Conservation (phyloP, 2,329 filamentous ascomycete genomes). For the Apiospora rasikravindrae region DNA sequence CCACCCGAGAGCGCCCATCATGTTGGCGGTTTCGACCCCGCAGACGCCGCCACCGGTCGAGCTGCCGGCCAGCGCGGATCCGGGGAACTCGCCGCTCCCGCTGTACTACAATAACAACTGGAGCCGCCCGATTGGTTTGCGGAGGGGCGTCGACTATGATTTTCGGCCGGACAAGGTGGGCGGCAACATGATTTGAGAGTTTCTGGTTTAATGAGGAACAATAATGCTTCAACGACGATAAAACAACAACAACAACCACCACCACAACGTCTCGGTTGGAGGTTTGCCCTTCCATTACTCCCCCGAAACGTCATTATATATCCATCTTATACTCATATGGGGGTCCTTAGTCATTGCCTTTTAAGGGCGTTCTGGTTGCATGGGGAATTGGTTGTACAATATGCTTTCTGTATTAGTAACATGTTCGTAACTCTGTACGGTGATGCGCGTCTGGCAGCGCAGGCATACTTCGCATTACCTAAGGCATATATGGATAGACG, state of each 20-base stretch:
- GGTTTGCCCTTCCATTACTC: not conserved
- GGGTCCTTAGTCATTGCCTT: not conserved
- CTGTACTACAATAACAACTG: not conserved
- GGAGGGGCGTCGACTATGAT: not conserved
- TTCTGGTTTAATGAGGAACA: not conserved
- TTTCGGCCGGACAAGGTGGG: not conserved
- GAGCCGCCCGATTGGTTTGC: not conserved
- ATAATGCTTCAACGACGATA: not conserved
- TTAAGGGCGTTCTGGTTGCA: not conserved
- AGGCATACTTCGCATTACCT: not conserved
- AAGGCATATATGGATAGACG: not conserved
- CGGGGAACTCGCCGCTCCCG: conserved; percentile 1
- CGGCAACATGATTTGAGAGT: not conserved
- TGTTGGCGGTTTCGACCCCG: not conserved
- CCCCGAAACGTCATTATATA: conserved; percentile 14
- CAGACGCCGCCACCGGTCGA: not conserved
- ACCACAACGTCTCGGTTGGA: not conserved
- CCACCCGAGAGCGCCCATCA: conserved; percentile 5
- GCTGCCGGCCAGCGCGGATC: not conserved
- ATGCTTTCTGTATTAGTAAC: conserved; percentile 14
- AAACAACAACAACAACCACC: not conserved
- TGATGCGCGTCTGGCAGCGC: not conserved
- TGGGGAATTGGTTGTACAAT: not conserved
- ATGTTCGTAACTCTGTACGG: not conserved
- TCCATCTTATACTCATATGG: not conserved